Conservation (phyloP, 192 early-diverging fungal genomes). For the Backusella macrospora region DNA sequence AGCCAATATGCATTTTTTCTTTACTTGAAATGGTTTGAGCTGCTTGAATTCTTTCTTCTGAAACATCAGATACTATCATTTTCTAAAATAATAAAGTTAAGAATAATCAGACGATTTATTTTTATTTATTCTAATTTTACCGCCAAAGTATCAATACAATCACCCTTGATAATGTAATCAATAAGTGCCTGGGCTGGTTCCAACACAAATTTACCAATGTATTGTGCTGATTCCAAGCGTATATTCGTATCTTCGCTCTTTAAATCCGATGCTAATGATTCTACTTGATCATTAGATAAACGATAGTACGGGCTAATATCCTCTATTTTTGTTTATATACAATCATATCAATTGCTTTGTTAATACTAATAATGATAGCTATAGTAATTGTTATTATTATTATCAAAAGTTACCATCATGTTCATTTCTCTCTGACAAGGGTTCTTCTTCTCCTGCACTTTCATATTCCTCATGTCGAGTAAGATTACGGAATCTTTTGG, state of each 20-base stretch:
- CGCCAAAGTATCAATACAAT: constrained; percentile 33
- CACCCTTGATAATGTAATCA: constrained; percentile 31
- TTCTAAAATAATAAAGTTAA: constrained; percentile 19
- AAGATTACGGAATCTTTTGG: constrained; percentile 59
- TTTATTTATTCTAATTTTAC: constrained; percentile 20
- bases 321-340: neutral
- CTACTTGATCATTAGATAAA: constrained; percentile 21
- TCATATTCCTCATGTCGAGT: constrained; percentile 36
- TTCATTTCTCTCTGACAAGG: neutral
- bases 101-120: neutral
- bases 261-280: constrained; percentile 23
- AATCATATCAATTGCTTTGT: too few species aligned
- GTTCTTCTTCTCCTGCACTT: constrained; percentile 22
- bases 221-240: constrained; percentile 30
- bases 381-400: neutral
- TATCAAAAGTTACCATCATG: constrained; percentile 22
- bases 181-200: constrained; percentile 37
- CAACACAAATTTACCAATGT: constrained; percentile 28
- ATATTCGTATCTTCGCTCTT: constrained; percentile 18
- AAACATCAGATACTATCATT: constrained; percentile 19
- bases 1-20: neutral
- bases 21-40: constrained; percentile 36
- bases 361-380: too few species aligned
- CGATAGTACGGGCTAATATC: constrained; percentile 30
- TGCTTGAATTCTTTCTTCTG: constrained; percentile 26